A percentile compares a stretch with the other conserved stretches of the same genome.
These are phyloP conservation scores for Schizochytrium sp. DNA, from an alignment of 108 stramenopile species.

Conservation along the genomic window DNA sequence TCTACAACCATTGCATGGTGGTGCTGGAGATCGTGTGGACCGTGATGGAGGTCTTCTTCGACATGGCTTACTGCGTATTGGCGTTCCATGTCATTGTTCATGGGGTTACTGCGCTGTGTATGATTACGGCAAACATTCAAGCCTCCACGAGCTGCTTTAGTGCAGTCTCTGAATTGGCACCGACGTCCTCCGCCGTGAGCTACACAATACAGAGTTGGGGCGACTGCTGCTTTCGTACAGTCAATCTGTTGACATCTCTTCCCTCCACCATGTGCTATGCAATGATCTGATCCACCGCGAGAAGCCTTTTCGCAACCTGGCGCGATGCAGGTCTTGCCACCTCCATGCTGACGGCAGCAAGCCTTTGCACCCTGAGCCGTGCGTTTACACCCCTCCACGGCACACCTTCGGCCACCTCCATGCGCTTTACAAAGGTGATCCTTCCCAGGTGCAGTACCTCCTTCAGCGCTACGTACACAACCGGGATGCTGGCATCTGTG, in stretches of 20 bases:
- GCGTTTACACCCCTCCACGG: conserved; percentile 20
- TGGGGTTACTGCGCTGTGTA: too few relatives aligned
- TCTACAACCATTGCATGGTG: too few relatives aligned
- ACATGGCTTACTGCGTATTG: too few relatives aligned
- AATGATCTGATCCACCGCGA: neutral
- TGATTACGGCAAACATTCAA: neutral
- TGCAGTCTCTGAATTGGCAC: conserved; percentile 9
- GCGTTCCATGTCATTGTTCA: too few relatives aligned
- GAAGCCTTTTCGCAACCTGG: conserved; percentile 15
- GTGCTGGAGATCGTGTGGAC: too few relatives aligned
- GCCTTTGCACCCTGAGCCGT: conserved; percentile 60
- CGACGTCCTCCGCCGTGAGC: conserved; percentile 39
- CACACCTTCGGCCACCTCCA: conserved; percentile 42
- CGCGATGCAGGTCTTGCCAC: conserved; percentile 4
- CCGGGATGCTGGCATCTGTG: conserved; percentile 46
- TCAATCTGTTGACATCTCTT: neutral
- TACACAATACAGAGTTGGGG: conserved; percentile 20
- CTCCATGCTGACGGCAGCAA: conserved; percentile 78
- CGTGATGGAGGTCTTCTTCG: too few relatives aligned
- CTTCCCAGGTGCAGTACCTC: neutral
- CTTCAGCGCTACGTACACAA: conserved; percentile 31
- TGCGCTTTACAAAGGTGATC: conserved; percentile 31
- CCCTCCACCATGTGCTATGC: conserved; percentile 46
- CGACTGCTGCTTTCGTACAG: conserved; percentile 21
- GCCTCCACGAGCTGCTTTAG: conserved; percentile 3